A percentile compares a stretch with the other conserved stretches of the same genome.
phyloP scores from a whole-genome alignment of 148 eudicot species.

The Fallopia convolvulus region DNA sequence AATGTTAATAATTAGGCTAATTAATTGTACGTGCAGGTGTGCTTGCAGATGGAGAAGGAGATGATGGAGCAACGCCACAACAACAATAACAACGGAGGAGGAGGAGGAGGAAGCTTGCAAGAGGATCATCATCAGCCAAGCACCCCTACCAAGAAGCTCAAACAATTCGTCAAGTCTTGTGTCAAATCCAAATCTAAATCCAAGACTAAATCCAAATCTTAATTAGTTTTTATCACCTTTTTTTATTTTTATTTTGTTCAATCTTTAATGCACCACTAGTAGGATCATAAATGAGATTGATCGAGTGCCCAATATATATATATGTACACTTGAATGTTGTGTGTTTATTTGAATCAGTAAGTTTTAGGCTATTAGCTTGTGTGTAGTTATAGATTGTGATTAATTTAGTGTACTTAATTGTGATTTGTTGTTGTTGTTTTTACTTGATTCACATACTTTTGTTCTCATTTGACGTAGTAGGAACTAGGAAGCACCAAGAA shows the following conservation, averaged over 20 bases:
- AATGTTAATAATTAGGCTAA: background rate
- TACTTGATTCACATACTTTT: no score
- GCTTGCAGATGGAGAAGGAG: constrained; percentile 41
- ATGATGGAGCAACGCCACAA: constrained; percentile 12
- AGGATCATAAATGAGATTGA: no score
- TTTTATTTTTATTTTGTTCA: background rate
- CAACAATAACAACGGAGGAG: background rate
- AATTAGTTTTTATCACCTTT: background rate
- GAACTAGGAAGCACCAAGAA: no score
- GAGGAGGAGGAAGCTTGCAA: constrained; percentile 15
- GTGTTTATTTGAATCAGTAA: background rate
- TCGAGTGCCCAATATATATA: no score
- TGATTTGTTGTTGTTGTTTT: no score
- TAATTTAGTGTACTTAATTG: no score
- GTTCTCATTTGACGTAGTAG: no score
- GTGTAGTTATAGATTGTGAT: no score
- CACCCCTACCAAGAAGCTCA: constrained; percentile 23
- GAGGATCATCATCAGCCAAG: background rate
- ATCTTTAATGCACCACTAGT: background rate
- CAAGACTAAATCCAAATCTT: background rate
- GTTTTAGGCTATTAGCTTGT: no score
- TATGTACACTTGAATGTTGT: background rate
- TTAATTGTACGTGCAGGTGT: constrained; percentile 20
- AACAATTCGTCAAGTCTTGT: constrained; percentile 42
- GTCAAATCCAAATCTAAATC: constrained; percentile 17